Base-by-base conservation (phyloP, 140 eudicot genomes). In the Bidens hawaiensis region DNA sequence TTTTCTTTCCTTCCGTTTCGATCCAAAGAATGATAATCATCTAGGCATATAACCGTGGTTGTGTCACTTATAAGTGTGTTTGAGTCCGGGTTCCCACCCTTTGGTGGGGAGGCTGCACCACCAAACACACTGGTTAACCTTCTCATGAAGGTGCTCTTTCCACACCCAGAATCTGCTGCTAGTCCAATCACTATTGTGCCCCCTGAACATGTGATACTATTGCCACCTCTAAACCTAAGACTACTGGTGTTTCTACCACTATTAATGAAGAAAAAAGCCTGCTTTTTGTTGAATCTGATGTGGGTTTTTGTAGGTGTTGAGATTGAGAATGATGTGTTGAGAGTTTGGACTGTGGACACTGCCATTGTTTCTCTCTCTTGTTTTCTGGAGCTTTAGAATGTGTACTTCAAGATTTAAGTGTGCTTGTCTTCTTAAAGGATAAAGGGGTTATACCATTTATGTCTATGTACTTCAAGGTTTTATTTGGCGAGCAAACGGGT, bases 151-250 rank as follows among this genome's bases (percentile, higher is more conserved):
- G 97, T 90, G 61, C 94, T 83, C 61, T 90, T 90, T 5, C 97
- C 97, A 70, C 95, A 90, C 2, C 97, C 97, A 6, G 97, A 90
- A 69, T 90, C 97, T 1, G 97, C 97, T 28, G 97, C 97, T 8
- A 90, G 73, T 3, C 97, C 97, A 25, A 90, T 90, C 50, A 90
- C 94, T 60, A 90, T 73, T 36, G 97, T 83, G 55, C 78, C 82
- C 19, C 61, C 81, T 12, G 95, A 51, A 60, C 97, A 90, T 59
- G 83, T 76, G 62, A 90, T 78, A n/a, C n/a, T n/a, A 14, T 27
- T 67, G 17, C 62, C 47, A 40, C 53, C 22, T 54, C 69, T 65
- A 16, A 63, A 63, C 7, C 50, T 30, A 33, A 11, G 2, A 22
- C 14, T 60, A 5, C 21, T 60, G 61, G 61, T 47, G 41, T 24